A percentile compares a stretch with the other conserved stretches of the same genome.
These are phyloP conservation scores for Triangularia setosa DNA, from an alignment of 2,329 filamentous ascomycete genomes.

Conservation along the genomic window DNA sequence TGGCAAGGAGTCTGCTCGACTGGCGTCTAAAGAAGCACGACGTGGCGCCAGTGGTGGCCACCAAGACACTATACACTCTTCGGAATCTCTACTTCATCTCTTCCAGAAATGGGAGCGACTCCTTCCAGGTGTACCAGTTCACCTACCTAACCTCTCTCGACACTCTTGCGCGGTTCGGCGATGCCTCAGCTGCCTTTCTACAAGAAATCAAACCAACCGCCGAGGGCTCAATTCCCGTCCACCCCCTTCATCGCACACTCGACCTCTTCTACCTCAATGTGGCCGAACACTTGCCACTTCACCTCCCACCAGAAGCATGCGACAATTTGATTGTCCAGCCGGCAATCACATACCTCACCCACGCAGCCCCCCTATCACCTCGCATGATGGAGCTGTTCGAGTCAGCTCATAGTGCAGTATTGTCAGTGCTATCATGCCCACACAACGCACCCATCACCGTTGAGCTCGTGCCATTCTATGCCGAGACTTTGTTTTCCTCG, in stretches of 20 bases:
- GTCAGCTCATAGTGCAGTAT: constrained; percentile 76
- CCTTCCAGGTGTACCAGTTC: constrained; percentile 82
- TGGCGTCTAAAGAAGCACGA: constrained; percentile 41
- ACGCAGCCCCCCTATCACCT: constrained; percentile 40
- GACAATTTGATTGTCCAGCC: constrained; percentile 71
- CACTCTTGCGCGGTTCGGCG: constrained; percentile 67
- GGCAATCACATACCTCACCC: constrained; percentile 67
- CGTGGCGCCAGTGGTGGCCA: constrained; percentile 60
- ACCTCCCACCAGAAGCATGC: constrained; percentile 61
- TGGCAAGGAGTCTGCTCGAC: constrained; percentile 59
- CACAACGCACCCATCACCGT: constrained; percentile 69
- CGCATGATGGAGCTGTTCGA: constrained; percentile 67
- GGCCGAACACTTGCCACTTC: constrained; percentile 75
- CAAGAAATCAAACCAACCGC: constrained; percentile 50
- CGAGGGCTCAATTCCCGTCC: constrained; percentile 56
- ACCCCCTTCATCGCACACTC: constrained; percentile 67
- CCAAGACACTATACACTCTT: constrained; percentile 68
- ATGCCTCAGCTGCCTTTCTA: constrained; percentile 63
- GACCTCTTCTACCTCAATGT: constrained; percentile 86
- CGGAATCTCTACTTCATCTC: constrained; percentile 81
- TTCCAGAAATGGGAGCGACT: constrained; percentile 64
- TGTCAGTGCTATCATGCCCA: constrained; percentile 76
- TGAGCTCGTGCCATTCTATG: constrained; percentile 74
- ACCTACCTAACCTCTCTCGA: constrained; percentile 80
- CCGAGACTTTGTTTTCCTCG: constrained; percentile 72